phyloP scores from a whole-genome alignment of 768 basidiomycete species.

The Kwoniella dejecticola region DNA sequence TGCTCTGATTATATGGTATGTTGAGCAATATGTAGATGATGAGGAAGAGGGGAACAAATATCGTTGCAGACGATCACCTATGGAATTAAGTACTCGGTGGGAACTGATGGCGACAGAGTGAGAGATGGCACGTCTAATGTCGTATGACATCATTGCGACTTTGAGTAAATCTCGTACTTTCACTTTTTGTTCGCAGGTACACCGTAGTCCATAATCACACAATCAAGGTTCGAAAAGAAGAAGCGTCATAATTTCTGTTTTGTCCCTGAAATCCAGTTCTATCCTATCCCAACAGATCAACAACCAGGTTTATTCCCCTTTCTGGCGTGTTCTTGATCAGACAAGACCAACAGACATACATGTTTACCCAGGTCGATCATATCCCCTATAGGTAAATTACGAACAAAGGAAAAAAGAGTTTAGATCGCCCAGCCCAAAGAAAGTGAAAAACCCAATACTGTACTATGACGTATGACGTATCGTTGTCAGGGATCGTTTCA shows the following conservation, averaged over 20 bases:
- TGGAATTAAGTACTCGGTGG: background rate
- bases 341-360: too few species aligned
- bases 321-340: background rate
- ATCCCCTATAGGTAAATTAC: too few species aligned
- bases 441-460: too few species aligned
- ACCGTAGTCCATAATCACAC: background rate
- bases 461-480: constrained; percentile 21
- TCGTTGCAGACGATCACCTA: background rate
- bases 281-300: background rate
- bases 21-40: constrained; percentile 2
- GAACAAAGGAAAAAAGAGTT: too few species aligned
- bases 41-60: background rate
- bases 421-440: background rate
- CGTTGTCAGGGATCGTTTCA: constrained; percentile 5
- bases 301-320: background rate
- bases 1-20: constrained; percentile 11
- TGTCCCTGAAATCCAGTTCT: background rate
- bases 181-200: too few species aligned
- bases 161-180: too few species aligned
- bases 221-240: background rate
- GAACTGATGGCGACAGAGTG: constrained; percentile 2
- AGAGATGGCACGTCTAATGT: background rate
- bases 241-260: constrained; percentile 11
- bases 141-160: constrained; percentile 14
- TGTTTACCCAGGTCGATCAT: too few species aligned